These are phyloP conservation scores for Chenopodium quinoa DNA, from an alignment of 148 eudicot species.

Conservation along the genomic window DNA sequence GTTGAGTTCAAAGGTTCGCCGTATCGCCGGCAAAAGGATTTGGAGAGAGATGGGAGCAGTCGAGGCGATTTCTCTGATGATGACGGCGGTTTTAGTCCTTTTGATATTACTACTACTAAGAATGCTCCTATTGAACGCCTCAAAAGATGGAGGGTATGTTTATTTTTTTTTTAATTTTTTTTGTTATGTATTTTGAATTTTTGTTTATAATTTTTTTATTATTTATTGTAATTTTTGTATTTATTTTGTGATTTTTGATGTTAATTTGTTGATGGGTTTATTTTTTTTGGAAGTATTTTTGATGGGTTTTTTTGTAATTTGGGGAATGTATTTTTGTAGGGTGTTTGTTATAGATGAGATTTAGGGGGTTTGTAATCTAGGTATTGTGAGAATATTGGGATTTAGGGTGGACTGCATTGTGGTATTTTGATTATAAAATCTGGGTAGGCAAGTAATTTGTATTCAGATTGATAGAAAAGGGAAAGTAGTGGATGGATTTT, in stretches of 20 bases:
- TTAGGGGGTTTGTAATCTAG: background rate
- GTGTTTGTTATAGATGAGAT: background rate
- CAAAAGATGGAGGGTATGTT: conserved; percentile 75
- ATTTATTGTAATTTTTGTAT: no score
- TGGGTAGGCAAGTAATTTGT: no score
- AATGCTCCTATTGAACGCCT: conserved; percentile 68
- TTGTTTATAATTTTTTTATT: no score
- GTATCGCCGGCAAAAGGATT: conserved; percentile 4
- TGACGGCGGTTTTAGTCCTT: conserved; percentile 47
- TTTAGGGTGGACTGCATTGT: background rate
- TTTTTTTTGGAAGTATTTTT: background rate
- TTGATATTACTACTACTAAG: conserved; percentile 66
- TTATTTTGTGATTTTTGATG: no score
- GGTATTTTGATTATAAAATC: no score
- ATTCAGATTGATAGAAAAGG: no score
- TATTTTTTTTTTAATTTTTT: background rate
- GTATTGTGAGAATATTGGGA: background rate
- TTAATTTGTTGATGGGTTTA: background rate
- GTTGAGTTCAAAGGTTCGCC: conserved; percentile 23
- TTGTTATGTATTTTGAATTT: background rate
- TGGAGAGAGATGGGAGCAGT: background rate
- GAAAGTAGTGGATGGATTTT: no score
- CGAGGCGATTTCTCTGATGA: conserved; percentile 22
- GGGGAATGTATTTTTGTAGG: background rate
- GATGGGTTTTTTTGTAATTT: no score